Percentiles rank a stretch among this genome's conserved stretches.
Conservation (phyloP, 176 grass and related monocot genomes). For the Musa schizocarpa region DNA sequence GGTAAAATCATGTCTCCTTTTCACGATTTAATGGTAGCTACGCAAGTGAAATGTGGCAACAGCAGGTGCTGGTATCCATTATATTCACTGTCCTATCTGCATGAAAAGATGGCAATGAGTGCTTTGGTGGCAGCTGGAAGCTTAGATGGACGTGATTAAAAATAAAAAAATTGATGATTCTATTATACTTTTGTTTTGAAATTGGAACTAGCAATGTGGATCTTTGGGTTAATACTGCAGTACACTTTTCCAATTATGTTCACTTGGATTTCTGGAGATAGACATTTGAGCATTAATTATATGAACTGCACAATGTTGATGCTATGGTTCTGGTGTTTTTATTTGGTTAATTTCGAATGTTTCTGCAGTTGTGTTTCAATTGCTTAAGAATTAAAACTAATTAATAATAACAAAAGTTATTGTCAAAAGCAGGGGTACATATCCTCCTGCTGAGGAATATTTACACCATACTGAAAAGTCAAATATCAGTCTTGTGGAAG, state of each 20-base stretch:
- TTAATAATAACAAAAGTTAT: background rate
- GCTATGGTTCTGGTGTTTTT: background rate
- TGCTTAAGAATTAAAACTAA: background rate
- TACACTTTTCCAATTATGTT: background rate
- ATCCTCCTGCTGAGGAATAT: slow-evolving; percentile 70
- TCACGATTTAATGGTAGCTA: too few species aligned
- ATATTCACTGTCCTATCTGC: too few species aligned
- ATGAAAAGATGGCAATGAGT: too few species aligned
- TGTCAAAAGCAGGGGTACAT: slow-evolving; percentile 37
- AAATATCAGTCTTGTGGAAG: slow-evolving; percentile 65
- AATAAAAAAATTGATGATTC: too few species aligned
- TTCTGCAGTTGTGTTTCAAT: background rate
- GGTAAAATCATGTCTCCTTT: too few species aligned
- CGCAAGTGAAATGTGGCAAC: too few species aligned
- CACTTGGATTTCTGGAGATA: background rate
- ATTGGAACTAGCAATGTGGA: background rate
- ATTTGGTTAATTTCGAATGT: background rate
- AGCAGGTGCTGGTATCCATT: too few species aligned
- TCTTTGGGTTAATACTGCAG: background rate
- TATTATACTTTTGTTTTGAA: too few species aligned
- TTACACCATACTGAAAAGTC: slow-evolving; percentile 54
- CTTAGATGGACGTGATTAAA: too few species aligned
- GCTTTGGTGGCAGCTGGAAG: too few species aligned
- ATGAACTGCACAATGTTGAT: background rate
- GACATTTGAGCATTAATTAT: background rate